Conservation (phyloP, 208 protist genomes). For the Leishmania tarentolae region DNA sequence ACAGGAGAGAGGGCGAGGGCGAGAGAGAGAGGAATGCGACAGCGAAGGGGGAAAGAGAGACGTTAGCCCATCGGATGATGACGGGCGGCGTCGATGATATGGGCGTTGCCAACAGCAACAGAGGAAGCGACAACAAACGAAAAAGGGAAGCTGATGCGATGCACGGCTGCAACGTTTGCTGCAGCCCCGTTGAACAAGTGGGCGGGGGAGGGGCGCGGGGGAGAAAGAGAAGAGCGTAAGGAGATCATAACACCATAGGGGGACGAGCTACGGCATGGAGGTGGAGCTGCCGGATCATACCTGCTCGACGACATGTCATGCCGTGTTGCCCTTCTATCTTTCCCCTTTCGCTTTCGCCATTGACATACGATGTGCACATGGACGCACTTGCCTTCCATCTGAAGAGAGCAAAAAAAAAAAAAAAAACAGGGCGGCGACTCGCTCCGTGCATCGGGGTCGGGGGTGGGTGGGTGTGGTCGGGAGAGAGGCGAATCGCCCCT, state of each 20-base stretch:
- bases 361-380: background rate
- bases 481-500: background rate
- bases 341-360: background rate
- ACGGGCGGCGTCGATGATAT: background rate
- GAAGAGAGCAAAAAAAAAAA: too few species aligned
- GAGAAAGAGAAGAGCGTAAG: background rate
- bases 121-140: too few species aligned
- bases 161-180: background rate
- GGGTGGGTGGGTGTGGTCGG: conserved; percentile 2
- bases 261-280: background rate
- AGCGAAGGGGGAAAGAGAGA: background rate
- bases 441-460: background rate
- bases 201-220: background rate
- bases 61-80: background rate
- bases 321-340: too few species aligned
- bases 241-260: background rate
- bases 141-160: background rate
- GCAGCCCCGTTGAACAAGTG: background rate
- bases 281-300: background rate
- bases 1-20: background rate
- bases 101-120: background rate
- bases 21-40: background rate
- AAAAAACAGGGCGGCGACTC: background rate
- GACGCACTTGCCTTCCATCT: background rate
- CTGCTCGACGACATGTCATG: background rate